A percentile compares a stretch with the other conserved stretches of the same genome.
phyloP scores from a whole-genome alignment of 1,284 basidiomycete genomes.

The Puccinia polysora region DNA sequence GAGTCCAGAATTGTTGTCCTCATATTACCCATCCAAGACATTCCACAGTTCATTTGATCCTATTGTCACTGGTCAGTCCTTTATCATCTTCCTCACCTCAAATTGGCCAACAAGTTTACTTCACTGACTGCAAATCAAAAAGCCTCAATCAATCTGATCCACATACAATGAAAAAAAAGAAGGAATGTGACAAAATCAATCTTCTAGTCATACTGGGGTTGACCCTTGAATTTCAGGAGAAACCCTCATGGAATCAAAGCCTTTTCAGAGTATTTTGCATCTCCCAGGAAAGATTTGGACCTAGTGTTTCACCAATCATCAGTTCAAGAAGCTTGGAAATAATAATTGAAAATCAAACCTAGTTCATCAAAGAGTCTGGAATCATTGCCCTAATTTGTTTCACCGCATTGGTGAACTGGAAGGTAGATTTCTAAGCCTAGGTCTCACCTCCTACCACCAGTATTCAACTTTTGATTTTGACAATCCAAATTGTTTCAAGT shows the following conservation, averaged over 20 bases:
- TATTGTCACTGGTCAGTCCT: slow-evolving; percentile 9
- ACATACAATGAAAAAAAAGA: no score
- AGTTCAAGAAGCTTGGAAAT: neutral
- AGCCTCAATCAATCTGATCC: no score
- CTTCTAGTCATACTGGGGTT: slow-evolving; percentile 33
- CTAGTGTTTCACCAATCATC: slow-evolving; percentile 6
- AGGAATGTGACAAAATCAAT: neutral
- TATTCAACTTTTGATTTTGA: no score
- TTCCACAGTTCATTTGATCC: slow-evolving; percentile 31
- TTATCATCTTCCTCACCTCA: neutral
- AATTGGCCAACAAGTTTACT: neutral
- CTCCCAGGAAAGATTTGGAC: slow-evolving; percentile 32
- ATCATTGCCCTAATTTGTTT: slow-evolving; percentile 28
- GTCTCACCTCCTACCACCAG: neutral
- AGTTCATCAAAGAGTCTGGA: slow-evolving; percentile 9
- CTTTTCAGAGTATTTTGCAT: slow-evolving; percentile 36
- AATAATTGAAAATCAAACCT: slow-evolving; percentile 3
- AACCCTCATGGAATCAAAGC: slow-evolving; percentile 38
- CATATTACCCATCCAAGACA: neutral
- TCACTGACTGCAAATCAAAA: no score
- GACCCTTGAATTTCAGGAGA: slow-evolving; percentile 27
- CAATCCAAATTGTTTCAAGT: no score
- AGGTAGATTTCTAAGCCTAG: slow-evolving; percentile 15
- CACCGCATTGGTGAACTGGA: slow-evolving; percentile 42
- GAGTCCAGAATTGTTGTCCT: no score